These are phyloP conservation scores for Stereum hirsutum DNA, from an alignment of 1,284 basidiomycete species.

Conservation along the genomic window DNA sequence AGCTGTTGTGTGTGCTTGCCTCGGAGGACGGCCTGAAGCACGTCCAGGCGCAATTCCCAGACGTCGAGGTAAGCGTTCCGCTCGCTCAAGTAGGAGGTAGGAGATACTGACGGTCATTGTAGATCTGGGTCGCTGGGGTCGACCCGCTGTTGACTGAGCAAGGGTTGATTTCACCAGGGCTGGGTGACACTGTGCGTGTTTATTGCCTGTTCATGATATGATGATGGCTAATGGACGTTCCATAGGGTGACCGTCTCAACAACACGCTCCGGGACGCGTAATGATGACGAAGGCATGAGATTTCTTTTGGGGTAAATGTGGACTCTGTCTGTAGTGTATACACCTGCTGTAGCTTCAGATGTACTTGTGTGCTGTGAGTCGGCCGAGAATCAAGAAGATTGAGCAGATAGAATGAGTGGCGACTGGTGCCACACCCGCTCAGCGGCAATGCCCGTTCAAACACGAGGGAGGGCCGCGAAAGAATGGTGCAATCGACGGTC, in stretches of 20 bases:
- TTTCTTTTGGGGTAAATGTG: too few relatives aligned
- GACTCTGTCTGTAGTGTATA: too few relatives aligned
- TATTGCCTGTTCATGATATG: not conserved
- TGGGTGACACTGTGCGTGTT: slow-evolving; percentile 72
- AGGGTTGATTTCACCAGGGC: slow-evolving; percentile 79
- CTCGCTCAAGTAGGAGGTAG: slow-evolving; percentile 3
- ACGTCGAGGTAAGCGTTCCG: slow-evolving; percentile 58
- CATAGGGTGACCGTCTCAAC: slow-evolving; percentile 26
- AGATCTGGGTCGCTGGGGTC: slow-evolving; percentile 83
- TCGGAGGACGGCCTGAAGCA: slow-evolving; percentile 68
- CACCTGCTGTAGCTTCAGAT: too few relatives aligned
- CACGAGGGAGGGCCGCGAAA: too few relatives aligned
- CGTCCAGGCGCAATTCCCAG: slow-evolving; percentile 63
- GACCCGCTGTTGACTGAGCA: slow-evolving; percentile 64
- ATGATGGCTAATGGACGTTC: slow-evolving; percentile 2
- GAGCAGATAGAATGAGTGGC: too few relatives aligned
- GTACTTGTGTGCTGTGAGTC: too few relatives aligned
- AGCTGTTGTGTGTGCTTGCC: slow-evolving; percentile 77
- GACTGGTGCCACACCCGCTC: too few relatives aligned
- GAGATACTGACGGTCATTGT: slow-evolving; percentile 2
- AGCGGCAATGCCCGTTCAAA: too few relatives aligned
- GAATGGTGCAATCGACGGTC: too few relatives aligned
- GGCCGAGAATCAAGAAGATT: too few relatives aligned
- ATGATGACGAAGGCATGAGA: not conserved
- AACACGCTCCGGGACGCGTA: slow-evolving; percentile 21